phyloP scores from a whole-genome alignment of 305 asterid species.

The Fraxinus albicans region DNA sequence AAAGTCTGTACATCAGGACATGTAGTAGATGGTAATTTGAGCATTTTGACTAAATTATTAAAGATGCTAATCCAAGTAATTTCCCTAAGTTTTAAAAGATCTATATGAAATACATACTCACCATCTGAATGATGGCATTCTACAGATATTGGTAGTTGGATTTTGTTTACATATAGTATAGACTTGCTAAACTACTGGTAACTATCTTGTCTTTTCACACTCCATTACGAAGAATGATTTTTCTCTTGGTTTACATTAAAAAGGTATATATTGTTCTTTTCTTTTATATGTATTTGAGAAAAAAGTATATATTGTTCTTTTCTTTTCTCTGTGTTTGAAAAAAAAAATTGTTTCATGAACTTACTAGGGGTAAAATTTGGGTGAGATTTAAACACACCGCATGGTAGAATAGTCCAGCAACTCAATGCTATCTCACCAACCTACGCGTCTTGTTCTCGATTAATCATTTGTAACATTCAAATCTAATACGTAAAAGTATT shows the following conservation, averaged over 20 bases:
- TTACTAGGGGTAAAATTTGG: not conserved
- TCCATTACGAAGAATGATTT: not conserved
- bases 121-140: not conserved
- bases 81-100: not conserved
- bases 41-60: not conserved
- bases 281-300: too few species aligned
- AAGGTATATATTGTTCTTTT: too few species aligned
- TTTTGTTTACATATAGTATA: not conserved
- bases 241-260: not conserved
- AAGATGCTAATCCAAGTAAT: not conserved
- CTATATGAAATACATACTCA: not conserved
- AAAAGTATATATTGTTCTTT: not conserved
- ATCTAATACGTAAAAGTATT: not conserved
- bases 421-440: not conserved
- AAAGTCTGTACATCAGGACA: not conserved
- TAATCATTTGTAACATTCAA: constrained; percentile 5
- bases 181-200: not conserved
- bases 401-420: not conserved
- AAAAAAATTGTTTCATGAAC: not conserved
- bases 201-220: not conserved
- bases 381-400: constrained; percentile 1
- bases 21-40: not conserved
- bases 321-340: not conserved
- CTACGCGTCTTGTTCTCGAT: not conserved
- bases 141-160: not conserved